Base-by-base conservation (phyloP, 2,329 filamentous ascomycete genomes). In the Beauveria asiatica region DNA sequence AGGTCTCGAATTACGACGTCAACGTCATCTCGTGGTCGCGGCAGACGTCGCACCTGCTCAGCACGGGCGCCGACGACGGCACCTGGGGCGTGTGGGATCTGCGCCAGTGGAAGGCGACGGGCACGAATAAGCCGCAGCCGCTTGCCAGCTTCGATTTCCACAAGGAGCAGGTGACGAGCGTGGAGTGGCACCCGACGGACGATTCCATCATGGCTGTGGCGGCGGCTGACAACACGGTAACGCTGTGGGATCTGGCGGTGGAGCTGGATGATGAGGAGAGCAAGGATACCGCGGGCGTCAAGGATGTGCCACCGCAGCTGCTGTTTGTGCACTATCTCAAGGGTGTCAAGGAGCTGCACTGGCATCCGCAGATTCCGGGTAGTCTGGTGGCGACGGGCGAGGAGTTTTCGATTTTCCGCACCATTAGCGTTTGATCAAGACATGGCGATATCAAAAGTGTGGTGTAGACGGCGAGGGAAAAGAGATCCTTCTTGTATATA, bases 201-300 rank as follows among this genome's bases (percentile, higher is more conserved):
- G 93, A 99, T 79, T 95, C 89, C 72, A 95, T 97, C 69, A 85
- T 99, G 17, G 89, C 91, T 3, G 92, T 97, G 46, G 93, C 90
- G 23, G 90, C 91, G 0, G 94, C 88, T 49, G 94, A 99, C 74
- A 93, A 92, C 76, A 97, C 93, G 0, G 84, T 97, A 37, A 97
- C 94, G 1, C 77, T 97, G 37, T 97, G 94, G 94, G 94, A 99
- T 83, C 75, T 99, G 71, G 92, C 92, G 0, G 94, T 97, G 61
- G 94, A 99, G 79, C 73, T 97, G 63, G 94, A 99, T 68, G 94
- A 97, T 70, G 94, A 99, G 75, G 94, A 97, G 80, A 95, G 88
- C 76, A 90, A 86, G 71, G 90, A 96, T 69, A 92, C 89, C 4
- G 91, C 88, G 0, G 92, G 90, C 57, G 85, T 93, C 45, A 86